phyloP scores from a whole-genome alignment of 148 eudicot genomes.

The Camellia japonica region DNA sequence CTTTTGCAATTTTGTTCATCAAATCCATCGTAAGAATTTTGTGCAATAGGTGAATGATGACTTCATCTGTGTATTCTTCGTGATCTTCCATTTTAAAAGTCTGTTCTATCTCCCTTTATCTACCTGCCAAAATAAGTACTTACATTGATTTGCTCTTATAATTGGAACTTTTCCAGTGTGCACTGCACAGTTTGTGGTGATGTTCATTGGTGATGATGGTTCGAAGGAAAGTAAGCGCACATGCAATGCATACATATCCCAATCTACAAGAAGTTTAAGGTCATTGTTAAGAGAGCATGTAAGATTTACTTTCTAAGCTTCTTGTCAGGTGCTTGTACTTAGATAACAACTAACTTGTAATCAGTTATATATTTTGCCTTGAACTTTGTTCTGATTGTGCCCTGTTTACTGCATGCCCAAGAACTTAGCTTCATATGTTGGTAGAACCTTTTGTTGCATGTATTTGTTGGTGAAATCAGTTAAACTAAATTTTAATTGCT shows the following conservation, averaged over 20 bases:
- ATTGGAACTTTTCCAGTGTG: constrained; percentile 55
- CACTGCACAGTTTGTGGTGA: constrained; percentile 73
- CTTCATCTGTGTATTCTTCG: neutral
- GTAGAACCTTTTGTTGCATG: neutral
- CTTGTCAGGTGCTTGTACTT: neutral
- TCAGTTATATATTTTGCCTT: neutral
- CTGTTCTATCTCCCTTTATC: neutral
- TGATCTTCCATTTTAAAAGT: constrained; percentile 1
- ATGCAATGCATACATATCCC: constrained; percentile 82
- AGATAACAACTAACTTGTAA: neutral
- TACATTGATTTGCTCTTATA: neutral
- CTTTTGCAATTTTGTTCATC: neutral
- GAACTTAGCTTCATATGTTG: neutral
- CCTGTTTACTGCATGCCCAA: neutral
- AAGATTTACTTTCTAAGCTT: constrained; percentile 32
- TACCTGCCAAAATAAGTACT: neutral
- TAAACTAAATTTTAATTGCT: neutral
- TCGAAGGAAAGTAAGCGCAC: constrained; percentile 40
- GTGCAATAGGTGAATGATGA: neutral
- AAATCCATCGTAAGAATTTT: neutral
- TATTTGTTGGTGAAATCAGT: neutral
- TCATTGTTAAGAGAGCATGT: constrained; percentile 86
- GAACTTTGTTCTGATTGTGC: neutral
- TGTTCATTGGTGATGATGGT: constrained; percentile 67
- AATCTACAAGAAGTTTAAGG: constrained; percentile 83